These are phyloP conservation scores for Epichloe sibirici DNA, from an alignment of 2,329 filamentous ascomycete genomes.

Conservation along the genomic window DNA sequence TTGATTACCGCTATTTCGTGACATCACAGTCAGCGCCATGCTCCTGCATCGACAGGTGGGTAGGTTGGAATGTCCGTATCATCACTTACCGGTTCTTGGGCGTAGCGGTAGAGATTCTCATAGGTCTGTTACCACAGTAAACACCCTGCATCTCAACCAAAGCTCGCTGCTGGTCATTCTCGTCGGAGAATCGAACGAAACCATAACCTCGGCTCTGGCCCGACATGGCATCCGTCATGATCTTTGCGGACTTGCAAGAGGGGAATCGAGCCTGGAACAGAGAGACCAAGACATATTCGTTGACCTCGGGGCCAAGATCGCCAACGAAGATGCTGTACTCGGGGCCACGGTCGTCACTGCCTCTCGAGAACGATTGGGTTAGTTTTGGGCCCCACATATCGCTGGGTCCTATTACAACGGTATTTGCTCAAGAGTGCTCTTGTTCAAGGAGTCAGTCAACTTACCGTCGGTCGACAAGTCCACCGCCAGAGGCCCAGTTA, in stretches of 20 bases:
- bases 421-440: background rate
- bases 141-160: constrained; percentile 98
- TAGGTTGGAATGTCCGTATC: background rate
- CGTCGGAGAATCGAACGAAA: constrained; percentile 93
- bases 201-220: constrained; percentile 97
- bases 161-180: constrained; percentile 90
- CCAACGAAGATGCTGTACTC: constrained; percentile 98
- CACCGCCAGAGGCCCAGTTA: constrained; percentile 97
- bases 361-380: background rate
- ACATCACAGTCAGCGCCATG: constrained; percentile 2
- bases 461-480: constrained; percentile 83
- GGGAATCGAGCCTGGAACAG: constrained; percentile 94
- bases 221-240: constrained; percentile 98
- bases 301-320: constrained; percentile 94
- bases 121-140: constrained; percentile 95
- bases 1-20: constrained; percentile 22
- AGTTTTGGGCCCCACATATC: background rate
- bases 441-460: constrained; percentile 14
- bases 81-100: constrained; percentile 68
- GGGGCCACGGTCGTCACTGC: constrained; percentile 83
- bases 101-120: constrained; percentile 96
- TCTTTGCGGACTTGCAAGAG: constrained; percentile 98
- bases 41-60: background rate
- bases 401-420: background rate
- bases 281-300: constrained; percentile 93